Evolutionary conservation across 208 protist species (phyloP).

Genomic region (Wallacemonas sp.): DNA sequence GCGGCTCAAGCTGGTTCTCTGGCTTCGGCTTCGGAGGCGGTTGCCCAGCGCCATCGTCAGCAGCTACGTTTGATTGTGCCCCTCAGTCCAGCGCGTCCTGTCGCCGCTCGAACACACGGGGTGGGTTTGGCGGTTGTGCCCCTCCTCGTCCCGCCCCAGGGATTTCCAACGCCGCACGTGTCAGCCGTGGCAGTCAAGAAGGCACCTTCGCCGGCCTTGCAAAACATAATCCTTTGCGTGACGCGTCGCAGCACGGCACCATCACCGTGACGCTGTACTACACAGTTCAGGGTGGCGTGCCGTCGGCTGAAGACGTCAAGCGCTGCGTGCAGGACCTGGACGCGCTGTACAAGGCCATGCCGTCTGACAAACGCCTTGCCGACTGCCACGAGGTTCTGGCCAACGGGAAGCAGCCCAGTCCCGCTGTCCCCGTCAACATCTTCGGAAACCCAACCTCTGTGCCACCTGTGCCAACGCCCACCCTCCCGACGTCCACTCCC

Average conservation of each 20-base stretch:
- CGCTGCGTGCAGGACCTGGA: background rate
- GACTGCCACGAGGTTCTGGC: background rate
- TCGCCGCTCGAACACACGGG: too few species aligned
- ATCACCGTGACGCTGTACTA: slow-evolving; percentile 4
- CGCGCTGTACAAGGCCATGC: slow-evolving; percentile 1
- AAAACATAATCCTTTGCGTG: background rate
- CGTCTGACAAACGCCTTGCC: background rate
- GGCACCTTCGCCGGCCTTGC: background rate
- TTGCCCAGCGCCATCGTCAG: background rate
- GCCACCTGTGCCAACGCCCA: background rate
- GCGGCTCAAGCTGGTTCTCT: background rate
- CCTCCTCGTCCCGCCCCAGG: background rate
- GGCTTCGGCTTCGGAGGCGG: background rate
- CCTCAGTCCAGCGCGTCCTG: too few species aligned
- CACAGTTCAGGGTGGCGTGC: background rate
- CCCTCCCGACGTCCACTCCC: background rate
- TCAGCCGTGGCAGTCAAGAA: background rate
- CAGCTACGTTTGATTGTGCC: too few species aligned
- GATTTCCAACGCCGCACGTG: background rate
- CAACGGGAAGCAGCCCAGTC: background rate
- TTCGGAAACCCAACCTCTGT: background rate
- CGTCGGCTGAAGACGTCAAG: background rate
- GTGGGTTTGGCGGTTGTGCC: too few species aligned
- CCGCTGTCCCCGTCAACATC: background rate
- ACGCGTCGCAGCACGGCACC: background rate